Percentiles rank a stretch among this genome's conserved stretches.
phyloP scores from a whole-genome alignment of 352 stramenopile genomes.

The Phytophthora citricola region DNA sequence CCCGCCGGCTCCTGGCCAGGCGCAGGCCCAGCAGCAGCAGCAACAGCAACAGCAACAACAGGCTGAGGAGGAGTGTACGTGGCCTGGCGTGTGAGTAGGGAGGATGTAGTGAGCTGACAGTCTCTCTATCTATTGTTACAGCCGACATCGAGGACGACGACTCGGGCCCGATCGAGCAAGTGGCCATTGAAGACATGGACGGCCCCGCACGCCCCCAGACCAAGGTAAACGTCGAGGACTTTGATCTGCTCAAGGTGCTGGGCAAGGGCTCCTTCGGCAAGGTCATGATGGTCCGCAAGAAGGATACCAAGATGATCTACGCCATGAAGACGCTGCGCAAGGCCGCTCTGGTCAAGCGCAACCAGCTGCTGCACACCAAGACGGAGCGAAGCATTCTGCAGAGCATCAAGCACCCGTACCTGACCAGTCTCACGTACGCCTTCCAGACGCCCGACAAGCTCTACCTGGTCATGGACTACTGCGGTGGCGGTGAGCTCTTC shows the following conservation, averaged over 20 bases:
- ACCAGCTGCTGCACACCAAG: slow-evolving; percentile 94
- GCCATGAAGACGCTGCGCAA: slow-evolving; percentile 97
- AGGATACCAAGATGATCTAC: slow-evolving; percentile 94
- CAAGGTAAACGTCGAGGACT: slow-evolving; percentile 93
- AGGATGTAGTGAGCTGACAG: slow-evolving; percentile 3
- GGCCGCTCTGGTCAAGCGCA: slow-evolving; percentile 92
- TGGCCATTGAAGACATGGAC: slow-evolving; percentile 86
- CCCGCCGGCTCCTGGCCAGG: slow-evolving; percentile 35
- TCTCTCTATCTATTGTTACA: slow-evolving; percentile 27
- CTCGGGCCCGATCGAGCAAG: slow-evolving; percentile 79
- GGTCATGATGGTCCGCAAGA: slow-evolving; percentile 96
- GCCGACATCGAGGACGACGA: slow-evolving; percentile 85
- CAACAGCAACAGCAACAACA: slow-evolving; percentile 34
- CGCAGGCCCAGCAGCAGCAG: slow-evolving; percentile 27
- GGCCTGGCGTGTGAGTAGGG: background rate
- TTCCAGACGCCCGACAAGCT: slow-evolving; percentile 94
- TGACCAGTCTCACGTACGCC: slow-evolving; percentile 87
- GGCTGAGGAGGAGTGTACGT: slow-evolving; percentile 74
- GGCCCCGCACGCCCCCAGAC: slow-evolving; percentile 58
- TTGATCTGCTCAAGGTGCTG: slow-evolving; percentile 94
- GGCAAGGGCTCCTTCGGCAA: slow-evolving; percentile 97
- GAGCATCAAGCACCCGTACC: slow-evolving; percentile 93
- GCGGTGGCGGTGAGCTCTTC: slow-evolving; percentile 94
- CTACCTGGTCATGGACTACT: slow-evolving; percentile 96
- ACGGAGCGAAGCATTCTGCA: slow-evolving; percentile 94